Evolutionary conservation across 2,329 filamentous ascomycete species (phyloP), one percentile per base, ranked within the genome.

Genomic region (Fusarium udum): DNA sequence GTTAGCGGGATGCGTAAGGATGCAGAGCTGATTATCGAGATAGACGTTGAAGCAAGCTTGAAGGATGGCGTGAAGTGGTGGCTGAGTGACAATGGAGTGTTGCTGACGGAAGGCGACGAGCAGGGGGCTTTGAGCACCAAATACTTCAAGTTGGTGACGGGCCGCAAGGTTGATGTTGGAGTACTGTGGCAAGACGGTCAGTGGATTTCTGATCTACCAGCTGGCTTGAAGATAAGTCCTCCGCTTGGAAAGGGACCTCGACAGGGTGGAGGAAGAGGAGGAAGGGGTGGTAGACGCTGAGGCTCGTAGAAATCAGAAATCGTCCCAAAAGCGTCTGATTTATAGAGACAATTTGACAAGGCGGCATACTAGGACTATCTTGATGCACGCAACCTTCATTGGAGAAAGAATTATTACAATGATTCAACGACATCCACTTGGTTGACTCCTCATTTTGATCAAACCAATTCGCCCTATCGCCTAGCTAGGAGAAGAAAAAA

Each of bases 1-100:
- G 88, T 95, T 31, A 94, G 92, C 43, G 95, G 95, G 2, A 97
- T 97, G 93, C 87, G 95, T 28, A 86, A 78, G 73, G 94, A 90
- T 79, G 92, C 93, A 11, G 92, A 96, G 82, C 83, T 97, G 45
- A 79, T 97, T 71, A 87, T 98, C 34, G 93, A 93, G 82, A 84
- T 97, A 64, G 91, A 97, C 82, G 83, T 97, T 34, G 83, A 85
- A 80, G 85, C 85, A 77, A 92, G 93, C 75, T 79, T 97, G 76
- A 83, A 83, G 46, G 90, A 89, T 61, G 87, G 84, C 10, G 86
- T 94, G 72, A 85, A 86, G 78, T 97, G 95, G 88, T 97, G 93
- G 90, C 80, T 90, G 69, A 94, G 92, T 79, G 92, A 93, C 75
- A 95, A 95, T 78, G 92, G 90, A 4, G 93, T 95, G 14, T 87